These are phyloP conservation scores for Tetrapisispora nanseiensis DNA, from an alignment of 805 yeast genomes.

Conservation along the genomic window DNA sequence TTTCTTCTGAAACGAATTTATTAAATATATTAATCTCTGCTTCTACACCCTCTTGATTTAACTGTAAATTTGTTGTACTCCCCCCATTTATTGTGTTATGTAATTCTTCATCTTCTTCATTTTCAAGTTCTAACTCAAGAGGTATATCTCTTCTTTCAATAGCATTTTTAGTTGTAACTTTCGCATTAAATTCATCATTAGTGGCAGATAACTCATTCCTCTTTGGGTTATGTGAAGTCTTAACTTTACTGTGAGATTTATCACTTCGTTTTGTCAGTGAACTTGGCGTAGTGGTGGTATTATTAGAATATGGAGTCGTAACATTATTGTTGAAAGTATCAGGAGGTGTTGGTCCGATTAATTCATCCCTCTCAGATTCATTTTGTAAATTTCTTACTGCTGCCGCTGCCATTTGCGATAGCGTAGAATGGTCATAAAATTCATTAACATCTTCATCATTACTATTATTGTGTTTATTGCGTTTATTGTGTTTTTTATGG, in stretches of 20 bases:
- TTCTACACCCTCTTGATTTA: slow-evolving; percentile 1
- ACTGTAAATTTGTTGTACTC: neutral
- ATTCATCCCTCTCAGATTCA: slow-evolving; percentile 5
- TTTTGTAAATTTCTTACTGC: slow-evolving; percentile 19
- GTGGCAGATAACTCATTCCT: neutral
- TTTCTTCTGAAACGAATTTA: slow-evolving; percentile 19
- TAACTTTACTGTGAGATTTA: neutral
- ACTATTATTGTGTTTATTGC: neutral
- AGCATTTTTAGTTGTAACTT: neutral
- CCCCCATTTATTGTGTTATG: neutral
- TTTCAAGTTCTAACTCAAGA: neutral
- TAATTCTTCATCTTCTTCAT: neutral
- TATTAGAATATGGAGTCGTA: neutral
- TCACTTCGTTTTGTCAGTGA: too few species aligned
- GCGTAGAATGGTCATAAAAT: slow-evolving; percentile 14
- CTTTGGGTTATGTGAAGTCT: neutral
- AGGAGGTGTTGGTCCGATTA: slow-evolving; percentile 8
- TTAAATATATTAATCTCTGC: slow-evolving; percentile 21
- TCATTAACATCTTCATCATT: slow-evolving; percentile 4
- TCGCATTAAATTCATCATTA: neutral
- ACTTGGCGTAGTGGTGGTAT: too few species aligned
- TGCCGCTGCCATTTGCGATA: slow-evolving; percentile 21
- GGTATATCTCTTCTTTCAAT: slow-evolving; percentile 2
- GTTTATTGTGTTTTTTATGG: neutral
- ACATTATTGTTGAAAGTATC: slow-evolving; percentile 2